These are phyloP conservation scores for Leishmania lainsoni DNA, from an alignment of 208 protist species.

Conservation along the genomic window DNA sequence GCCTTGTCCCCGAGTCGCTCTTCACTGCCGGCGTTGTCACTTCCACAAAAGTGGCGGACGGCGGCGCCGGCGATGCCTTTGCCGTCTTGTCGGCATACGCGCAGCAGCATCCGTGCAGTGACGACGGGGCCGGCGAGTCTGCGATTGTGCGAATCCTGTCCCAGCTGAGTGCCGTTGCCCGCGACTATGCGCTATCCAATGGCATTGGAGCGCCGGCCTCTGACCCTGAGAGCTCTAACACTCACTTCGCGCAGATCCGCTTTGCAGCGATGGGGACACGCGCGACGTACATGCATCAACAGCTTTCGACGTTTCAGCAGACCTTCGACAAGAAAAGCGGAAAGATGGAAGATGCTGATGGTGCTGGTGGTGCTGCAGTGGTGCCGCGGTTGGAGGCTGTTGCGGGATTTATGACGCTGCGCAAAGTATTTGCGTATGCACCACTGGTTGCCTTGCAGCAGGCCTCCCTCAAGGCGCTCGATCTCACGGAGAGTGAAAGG, in stretches of 20 bases:
- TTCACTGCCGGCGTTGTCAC: conserved; percentile 12
- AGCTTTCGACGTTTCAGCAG: not conserved
- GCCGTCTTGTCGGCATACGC: conserved; percentile 22
- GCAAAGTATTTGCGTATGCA: conserved; percentile 41
- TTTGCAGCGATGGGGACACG: conserved; percentile 21
- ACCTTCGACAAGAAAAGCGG: not conserved
- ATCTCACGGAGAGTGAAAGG: conserved; percentile 1
- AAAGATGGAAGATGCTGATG: not conserved
- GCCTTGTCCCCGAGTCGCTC: conserved; percentile 18
- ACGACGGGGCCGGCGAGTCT: conserved; percentile 12
- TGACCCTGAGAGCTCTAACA: conserved; percentile 8
- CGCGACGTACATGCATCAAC: conserved; percentile 11
- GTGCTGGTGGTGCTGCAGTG: not conserved
- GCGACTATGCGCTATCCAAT: conserved; percentile 1
- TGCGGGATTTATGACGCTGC: conserved; percentile 31
- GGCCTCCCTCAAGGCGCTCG: not conserved
- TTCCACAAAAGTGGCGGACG: not conserved
- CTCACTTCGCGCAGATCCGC: conserved; percentile 31
- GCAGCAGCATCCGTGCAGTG: conserved; percentile 5
- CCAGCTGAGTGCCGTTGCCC: conserved; percentile 13
- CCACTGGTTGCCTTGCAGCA: conserved; percentile 4
- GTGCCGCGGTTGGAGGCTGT: conserved; percentile 11
- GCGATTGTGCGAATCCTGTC: conserved; percentile 19
- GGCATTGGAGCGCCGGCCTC: not conserved
- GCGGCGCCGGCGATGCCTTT: conserved; percentile 6